These are phyloP conservation scores for Sungouiozyma ichnusensis DNA, from an alignment of 805 yeast genomes.

Conservation along the genomic window DNA sequence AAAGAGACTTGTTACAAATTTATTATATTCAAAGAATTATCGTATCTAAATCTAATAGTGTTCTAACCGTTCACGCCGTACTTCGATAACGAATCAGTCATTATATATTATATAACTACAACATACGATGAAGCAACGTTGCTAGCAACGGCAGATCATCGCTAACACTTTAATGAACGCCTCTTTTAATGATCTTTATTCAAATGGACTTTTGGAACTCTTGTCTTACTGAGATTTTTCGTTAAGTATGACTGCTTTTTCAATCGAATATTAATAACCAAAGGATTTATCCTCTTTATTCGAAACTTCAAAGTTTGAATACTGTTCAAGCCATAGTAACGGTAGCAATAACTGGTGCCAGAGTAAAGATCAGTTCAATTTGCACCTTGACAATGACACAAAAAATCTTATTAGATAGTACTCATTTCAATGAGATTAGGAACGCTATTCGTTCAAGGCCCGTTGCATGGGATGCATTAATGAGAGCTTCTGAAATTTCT, in stretches of 20 bases:
- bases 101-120: neutral
- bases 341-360: no score
- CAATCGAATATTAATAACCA: no score
- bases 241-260: no score
- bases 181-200: neutral
- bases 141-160: neutral
- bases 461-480: conserved; percentile 87
- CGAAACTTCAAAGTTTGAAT: no score
- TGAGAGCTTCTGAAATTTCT: conserved; percentile 58
- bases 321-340: no score
- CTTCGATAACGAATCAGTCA: neutral
- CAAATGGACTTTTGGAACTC: no score
- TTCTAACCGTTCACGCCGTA: neutral
- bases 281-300: no score
- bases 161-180: neutral
- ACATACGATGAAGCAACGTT: neutral
- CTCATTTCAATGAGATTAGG: conserved; percentile 53
- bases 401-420: conserved; percentile 44
- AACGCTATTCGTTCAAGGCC: conserved; percentile 65
- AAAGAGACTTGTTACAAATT: neutral
- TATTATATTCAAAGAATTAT: neutral
- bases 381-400: conserved; percentile 1
- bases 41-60: neutral
- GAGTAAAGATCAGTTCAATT: neutral
- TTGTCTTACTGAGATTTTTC: no score